Base-by-base conservation (phyloP, 1,139 yeast species). In the Lodderomyces theae region DNA sequence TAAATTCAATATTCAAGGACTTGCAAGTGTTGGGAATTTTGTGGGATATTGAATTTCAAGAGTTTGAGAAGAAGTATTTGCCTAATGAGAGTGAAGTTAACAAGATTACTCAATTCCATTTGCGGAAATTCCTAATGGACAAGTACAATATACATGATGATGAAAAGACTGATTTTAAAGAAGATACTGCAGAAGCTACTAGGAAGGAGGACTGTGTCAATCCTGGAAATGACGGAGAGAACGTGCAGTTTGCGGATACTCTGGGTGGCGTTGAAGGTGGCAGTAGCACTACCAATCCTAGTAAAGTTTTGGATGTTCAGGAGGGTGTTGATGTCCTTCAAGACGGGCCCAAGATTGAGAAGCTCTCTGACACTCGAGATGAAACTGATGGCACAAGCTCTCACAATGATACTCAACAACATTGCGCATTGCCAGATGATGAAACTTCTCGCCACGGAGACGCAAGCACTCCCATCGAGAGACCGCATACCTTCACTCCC, bases 51-150 rank as follows among this genome's bases (percentile, higher is more conserved):
- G 96, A 86, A 45, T 89, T 94, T 55, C 74, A 79, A 35, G 86
- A 80, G n/a, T 89, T 92, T 63, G 97, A 87, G 48, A 75, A 75
- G 40, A 73, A 72, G 22, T 92, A 76, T 55, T 75, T 92, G 45
- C 97, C 97, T 0, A 82, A 95, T 12, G 98, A 94, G 60, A 87
- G 85, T 55, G 98, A 94, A 71, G 86, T 94, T 50, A 84, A 96
- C 7, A 74, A 89, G 46, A 86, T 92, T 36, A 90, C 98, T 2
- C 87, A 96, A 11, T 84, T 84, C 51, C 98, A 92, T 56, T 69
- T 94, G 54, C 79, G 82, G 45, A 86, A 82, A 51, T 74, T 89
- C 42, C 82, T 92, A 52, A 61, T 78, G 51, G 88, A 76, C 43
- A 68, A 64, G 44, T 64, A 68, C 38, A 61, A 69, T 10, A 18